Conservation (phyloP, 2,329 filamentous ascomycete species). For the Penicillium griseofulvum region DNA sequence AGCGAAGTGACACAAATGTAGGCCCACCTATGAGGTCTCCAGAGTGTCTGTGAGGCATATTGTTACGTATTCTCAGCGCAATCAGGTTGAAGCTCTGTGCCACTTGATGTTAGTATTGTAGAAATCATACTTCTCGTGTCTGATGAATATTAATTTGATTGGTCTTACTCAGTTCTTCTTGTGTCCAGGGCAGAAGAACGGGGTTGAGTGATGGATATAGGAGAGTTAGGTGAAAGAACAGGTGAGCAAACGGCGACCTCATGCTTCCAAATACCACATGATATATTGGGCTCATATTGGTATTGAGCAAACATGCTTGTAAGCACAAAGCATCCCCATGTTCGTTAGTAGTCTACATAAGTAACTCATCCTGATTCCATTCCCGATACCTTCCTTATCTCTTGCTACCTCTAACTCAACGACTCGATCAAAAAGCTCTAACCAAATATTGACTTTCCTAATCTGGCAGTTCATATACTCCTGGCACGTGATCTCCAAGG, state of each 20-base stretch:
- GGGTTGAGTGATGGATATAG: too few species aligned
- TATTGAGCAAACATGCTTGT: background rate
- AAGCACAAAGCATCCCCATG: background rate
- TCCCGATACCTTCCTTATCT: background rate
- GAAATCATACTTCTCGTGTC: background rate
- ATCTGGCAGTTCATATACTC: background rate
- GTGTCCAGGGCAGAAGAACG: too few species aligned
- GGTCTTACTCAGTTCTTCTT: background rate
- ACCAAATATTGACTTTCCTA: background rate
- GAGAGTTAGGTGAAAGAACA: background rate
- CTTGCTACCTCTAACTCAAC: background rate
- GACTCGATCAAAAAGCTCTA: background rate
- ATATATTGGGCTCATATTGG: background rate
- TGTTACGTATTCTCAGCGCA: background rate
- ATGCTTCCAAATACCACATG: background rate
- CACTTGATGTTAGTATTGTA: background rate
- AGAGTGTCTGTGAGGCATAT: background rate
- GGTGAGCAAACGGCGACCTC: background rate
- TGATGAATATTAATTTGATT: background rate
- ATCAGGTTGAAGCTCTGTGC: background rate
- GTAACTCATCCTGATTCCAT: background rate
- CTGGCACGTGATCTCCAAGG: constrained; percentile 20
- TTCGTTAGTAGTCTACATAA: background rate
- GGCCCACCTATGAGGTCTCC: background rate
- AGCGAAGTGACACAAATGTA: background rate